Percentiles rank a stretch among this genome's conserved stretches.
phyloP scores from a whole-genome alignment of 192 early-diverging fungal genomes.

The Coemansia sp. region DNA sequence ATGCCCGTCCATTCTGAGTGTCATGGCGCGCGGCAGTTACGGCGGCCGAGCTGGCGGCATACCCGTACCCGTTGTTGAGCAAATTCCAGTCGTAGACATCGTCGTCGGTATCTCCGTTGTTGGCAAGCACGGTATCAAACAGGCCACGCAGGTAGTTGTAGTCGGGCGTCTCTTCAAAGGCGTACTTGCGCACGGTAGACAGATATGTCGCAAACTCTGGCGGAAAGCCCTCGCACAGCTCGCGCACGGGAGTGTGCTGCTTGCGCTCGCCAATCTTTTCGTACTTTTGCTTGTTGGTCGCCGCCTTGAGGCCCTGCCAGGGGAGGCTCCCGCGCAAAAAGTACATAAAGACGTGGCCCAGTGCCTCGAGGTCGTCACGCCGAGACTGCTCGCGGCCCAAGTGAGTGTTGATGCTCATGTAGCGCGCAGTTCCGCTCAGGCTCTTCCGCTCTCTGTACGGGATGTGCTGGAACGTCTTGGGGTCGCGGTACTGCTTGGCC shows the following conservation, averaged over 20 bases:
- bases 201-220: conserved; percentile 85
- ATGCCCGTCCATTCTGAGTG: conserved; percentile 8
- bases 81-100: conserved; percentile 89
- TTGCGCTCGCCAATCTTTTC: conserved; percentile 93
- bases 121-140: conserved; percentile 78
- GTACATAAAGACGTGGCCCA: conserved; percentile 90
- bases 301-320: conserved; percentile 90
- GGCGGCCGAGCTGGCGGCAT: conserved; percentile 5
- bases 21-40: conserved; percentile 10
- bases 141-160: conserved; percentile 85
- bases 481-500: conserved; percentile 84
- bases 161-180: conserved; percentile 91
- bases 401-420: conserved; percentile 89
- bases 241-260: conserved; percentile 78
- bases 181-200: conserved; percentile 77
- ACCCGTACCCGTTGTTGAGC: conserved; percentile 18
- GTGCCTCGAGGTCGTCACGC: conserved; percentile 85
- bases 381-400: conserved; percentile 83
- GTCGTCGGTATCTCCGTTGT: conserved; percentile 79
- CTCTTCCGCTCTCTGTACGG: conserved; percentile 92
- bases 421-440: conserved; percentile 87
- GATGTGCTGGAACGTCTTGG: conserved; percentile 80
- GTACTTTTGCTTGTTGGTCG: conserved; percentile 90
- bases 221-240: conserved; percentile 78
- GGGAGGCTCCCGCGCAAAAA: conserved; percentile 85